Evolutionary conservation across 805 yeast genomes (phyloP).

Genomic region (Kluyveromyces nonfermentans): DNA sequence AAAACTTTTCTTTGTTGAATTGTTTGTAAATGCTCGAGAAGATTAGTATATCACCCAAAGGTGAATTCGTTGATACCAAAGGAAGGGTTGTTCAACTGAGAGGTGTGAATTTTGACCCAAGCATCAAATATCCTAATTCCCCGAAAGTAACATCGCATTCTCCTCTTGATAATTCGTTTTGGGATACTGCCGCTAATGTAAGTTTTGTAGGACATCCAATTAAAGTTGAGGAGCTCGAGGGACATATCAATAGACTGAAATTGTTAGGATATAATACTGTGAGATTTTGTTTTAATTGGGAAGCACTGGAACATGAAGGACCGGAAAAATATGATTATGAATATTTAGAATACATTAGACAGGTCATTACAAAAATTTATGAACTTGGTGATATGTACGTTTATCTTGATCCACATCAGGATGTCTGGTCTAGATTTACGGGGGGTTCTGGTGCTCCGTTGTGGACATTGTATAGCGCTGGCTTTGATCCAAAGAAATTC

Average conservation of each 20-base stretch:
- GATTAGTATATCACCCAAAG: conserved; percentile 35
- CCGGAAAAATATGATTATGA: conserved; percentile 78
- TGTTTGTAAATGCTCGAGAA: conserved; percentile 16
- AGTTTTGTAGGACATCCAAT: conserved; percentile 82
- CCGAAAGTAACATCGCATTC: conserved; percentile 40
- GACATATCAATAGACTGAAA: conserved; percentile 61
- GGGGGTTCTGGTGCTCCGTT: conserved; percentile 94
- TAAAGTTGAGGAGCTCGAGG: conserved; percentile 60
- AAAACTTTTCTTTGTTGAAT: no score
- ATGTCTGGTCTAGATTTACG: conserved; percentile 80
- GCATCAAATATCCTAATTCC: conserved; percentile 55
- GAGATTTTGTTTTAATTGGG: conserved; percentile 80
- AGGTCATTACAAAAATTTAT: conserved; percentile 48
- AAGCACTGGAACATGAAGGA: conserved; percentile 80
- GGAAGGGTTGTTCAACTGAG: conserved; percentile 58
- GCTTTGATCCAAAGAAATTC: conserved; percentile 71
- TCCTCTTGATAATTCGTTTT: conserved; percentile 31
- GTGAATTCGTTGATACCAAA: conserved; percentile 45
- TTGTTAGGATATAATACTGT: conserved; percentile 76
- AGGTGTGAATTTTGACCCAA: conserved; percentile 77
- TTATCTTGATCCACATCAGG: conserved; percentile 85
- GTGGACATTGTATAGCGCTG: conserved; percentile 89
- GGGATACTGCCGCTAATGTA: conserved; percentile 62
- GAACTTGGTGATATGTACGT: conserved; percentile 67
- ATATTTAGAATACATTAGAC: conserved; percentile 59